Evolutionary conservation across 176 grass and related monocot genomes (phyloP), one percentile per base, ranked within the genome.

Genomic region (Saccharum officinarum): DNA sequence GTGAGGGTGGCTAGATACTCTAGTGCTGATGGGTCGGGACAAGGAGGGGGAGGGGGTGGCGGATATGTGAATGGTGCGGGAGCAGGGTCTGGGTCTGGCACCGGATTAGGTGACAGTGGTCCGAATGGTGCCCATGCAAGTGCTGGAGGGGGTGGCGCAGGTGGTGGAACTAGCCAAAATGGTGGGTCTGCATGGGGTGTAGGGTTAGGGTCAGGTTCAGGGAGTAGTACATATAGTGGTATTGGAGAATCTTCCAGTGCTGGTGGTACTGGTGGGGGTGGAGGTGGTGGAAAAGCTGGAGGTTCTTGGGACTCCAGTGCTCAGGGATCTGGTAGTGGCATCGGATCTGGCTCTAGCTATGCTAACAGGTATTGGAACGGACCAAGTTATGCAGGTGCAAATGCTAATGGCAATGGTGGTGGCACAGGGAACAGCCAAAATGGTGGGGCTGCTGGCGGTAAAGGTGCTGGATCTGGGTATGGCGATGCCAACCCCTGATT

Each of bases 1-100:
- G 52, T 38, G 13, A 75, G 87, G 52, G 77, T 89, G 40, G 47
- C n/a, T 34, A 89, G 87, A 69, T 85, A 81, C 71, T 71, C 83
- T 1, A 71, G 41, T 64, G 16, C 88, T 9, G 65, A 82, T 14
- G 88, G 88, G 23, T 44, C 18, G 0, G 83, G 83, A 18, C 71
- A 78, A 0, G 88, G 83, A 72, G 41, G 54, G 0, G 88, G 83
- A 13, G 65, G 60, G 0, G 86, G 86, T 3, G 80, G 80, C 0
- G 80, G 86, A 4, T 77, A 46, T 63, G 86, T 77, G 71, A n/a
- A 77, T 28, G 86, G 86, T 18, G 50, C 8, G 0, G 79, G 86
- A 8, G 25, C 38, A 17, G 72, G 86, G 8, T 1, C 20, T 1
- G 86, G 79, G 4, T 60, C 37, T 6, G 86, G 86, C 2, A 10